Percentiles rank a stretch among this genome's conserved stretches.
phyloP scores from a whole-genome alignment of 2,329 filamentous ascomycete species.

The Trichoderma hamatum region DNA sequence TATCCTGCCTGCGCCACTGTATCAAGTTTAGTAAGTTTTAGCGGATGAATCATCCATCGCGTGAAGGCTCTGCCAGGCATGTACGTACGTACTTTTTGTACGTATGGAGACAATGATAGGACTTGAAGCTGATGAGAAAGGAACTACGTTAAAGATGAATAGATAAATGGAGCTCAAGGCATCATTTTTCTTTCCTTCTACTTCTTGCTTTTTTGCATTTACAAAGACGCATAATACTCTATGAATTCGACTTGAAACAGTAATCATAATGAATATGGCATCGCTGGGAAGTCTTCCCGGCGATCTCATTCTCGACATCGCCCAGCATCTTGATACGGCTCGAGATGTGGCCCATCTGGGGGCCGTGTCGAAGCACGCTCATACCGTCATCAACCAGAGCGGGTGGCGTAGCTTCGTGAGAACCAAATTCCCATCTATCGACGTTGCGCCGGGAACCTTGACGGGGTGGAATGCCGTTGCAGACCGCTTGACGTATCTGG shows the following conservation, averaged over 20 bases:
- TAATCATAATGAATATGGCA: conserved; percentile 32
- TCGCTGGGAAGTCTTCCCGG: conserved; percentile 51
- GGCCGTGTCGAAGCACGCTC: conserved; percentile 44
- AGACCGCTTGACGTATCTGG: conserved; percentile 52
- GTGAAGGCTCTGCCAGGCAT: not conserved
- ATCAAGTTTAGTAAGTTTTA: conserved; percentile 17
- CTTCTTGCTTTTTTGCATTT: not conserved
- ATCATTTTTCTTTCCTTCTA: not conserved
- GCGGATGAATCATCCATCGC: conserved; percentile 21
- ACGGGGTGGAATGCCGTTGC: conserved; percentile 46
- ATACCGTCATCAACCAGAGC: conserved; percentile 43
- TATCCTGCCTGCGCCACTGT: not conserved
- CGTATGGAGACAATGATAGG: not conserved
- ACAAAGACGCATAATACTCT: not conserved
- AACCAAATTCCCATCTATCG: conserved; percentile 48
- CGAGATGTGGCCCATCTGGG: conserved; percentile 50
- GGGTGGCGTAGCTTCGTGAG: conserved; percentile 57
- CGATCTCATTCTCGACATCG: conserved; percentile 54
- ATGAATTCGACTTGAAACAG: not conserved
- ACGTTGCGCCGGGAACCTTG: conserved; percentile 36
- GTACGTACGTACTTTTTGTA: not conserved
- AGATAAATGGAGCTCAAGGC: not conserved
- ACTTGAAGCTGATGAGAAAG: conserved; percentile 6
- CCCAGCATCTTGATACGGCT: conserved; percentile 53
- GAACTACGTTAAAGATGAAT: not conserved